Evolutionary conservation across 129 eudicot species (phyloP), one percentile per base, ranked within the genome.

Genomic region (Silybum marianum): DNA sequence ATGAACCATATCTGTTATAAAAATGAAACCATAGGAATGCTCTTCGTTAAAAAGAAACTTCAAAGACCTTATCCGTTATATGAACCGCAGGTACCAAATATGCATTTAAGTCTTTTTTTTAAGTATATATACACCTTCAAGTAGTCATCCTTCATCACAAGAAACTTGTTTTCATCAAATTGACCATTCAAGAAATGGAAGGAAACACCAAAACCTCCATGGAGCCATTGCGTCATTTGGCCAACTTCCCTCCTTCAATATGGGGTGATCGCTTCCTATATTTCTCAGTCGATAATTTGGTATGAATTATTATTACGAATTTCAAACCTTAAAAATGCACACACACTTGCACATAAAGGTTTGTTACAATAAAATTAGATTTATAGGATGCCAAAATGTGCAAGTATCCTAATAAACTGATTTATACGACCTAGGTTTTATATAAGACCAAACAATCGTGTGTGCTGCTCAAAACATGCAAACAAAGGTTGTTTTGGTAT

Each of bases 161-260:
- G 36, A 32, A 32, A 32, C 36, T 32, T 32, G 36, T 1, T 32
- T 32, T 32, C 36, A 32, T 32, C 16, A 44, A 44, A 10, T 44
- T 11, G 54, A 11, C 14, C 54, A 38, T 44, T 44, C 18, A 12
- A 11, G 54, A 44, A 44, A 44, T 44, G 54, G 16, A 44, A 44
- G 54, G 18, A 9, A 44, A 12, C 54, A 44, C 54, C 54, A 44
- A 10, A 44, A 9, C 54, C 54, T 10, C 54, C 16, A 44, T 44
- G 54, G 54, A 44, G 14, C 54, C 54, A 9, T 44, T 12, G 14
- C 54, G 54, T 44, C 54, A 9, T 28, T 71, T 71, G 48, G 74
- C 22, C 36, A 26, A 71, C 74, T 71, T 71, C 74, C 9, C 74
- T 24, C 74, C 74, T 26, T 71, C 44, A 0, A 71, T 71, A 10